These are phyloP conservation scores for Suillus paluster DNA, from an alignment of 768 basidiomycete genomes.

Conservation along the genomic window DNA sequence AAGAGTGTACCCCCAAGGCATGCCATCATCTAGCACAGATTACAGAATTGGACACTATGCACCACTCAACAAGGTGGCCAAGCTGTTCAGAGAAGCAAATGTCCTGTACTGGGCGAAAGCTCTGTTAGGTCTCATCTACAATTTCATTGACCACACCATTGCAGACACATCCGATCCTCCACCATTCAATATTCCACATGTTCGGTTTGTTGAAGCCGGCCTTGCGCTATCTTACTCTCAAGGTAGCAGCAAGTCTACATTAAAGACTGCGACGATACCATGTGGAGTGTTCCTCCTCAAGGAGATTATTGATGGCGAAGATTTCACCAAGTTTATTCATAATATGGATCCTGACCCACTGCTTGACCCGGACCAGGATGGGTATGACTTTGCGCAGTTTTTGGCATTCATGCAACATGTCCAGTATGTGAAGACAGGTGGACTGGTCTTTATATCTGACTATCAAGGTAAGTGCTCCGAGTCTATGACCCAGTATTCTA, in stretches of 20 bases:
- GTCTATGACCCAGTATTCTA: too few relatives aligned
- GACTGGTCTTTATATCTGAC: slow-evolving; percentile 10
- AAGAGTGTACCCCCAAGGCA: too few relatives aligned
- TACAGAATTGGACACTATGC: too few relatives aligned
- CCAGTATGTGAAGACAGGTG: slow-evolving; percentile 7
- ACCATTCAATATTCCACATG: slow-evolving; percentile 12
- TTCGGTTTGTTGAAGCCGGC: slow-evolving; percentile 16
- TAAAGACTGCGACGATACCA: too few relatives aligned
- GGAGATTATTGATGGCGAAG: too few relatives aligned
- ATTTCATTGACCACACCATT: slow-evolving; percentile 9
- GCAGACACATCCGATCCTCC: not conserved
- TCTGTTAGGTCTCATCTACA: slow-evolving; percentile 8
- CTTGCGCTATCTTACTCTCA: slow-evolving; percentile 2
- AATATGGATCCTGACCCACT: too few relatives aligned
- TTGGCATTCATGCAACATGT: slow-evolving; percentile 16
- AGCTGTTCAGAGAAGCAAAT: slow-evolving; percentile 13
- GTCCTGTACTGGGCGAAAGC: slow-evolving; percentile 18
- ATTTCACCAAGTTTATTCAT: too few relatives aligned
- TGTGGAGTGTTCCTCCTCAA: too few relatives aligned
- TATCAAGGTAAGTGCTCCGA: slow-evolving; percentile 12
- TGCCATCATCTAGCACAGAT: too few relatives aligned
- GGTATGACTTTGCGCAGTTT: not conserved
- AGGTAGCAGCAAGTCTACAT: too few relatives aligned
- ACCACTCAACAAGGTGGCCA: not conserved
- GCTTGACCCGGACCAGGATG: too few relatives aligned